Conservation (phyloP, 257 asterid species). For the Sherardia arvensis region DNA sequence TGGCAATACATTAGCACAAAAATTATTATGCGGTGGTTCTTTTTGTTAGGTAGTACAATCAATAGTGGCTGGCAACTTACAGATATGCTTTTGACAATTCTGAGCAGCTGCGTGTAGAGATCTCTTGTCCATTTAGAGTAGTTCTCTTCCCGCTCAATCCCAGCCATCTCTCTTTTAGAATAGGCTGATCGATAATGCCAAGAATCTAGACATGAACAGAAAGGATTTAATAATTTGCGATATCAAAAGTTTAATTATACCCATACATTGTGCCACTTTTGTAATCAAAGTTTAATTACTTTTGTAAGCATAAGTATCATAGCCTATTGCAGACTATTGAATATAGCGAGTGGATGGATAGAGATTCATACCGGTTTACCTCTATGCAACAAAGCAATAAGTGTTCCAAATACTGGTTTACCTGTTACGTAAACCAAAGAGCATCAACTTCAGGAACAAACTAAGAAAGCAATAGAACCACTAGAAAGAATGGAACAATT, state of each 20-base stretch:
- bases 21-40: not conserved
- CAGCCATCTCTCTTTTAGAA: slow-evolving; percentile 90
- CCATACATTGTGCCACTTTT: not conserved
- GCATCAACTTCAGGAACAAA: not conserved
- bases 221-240: not conserved
- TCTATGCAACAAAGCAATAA: slow-evolving; percentile 71
- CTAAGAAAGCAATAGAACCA: not conserved
- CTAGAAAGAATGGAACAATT: not conserved
- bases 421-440: slow-evolving; percentile 30
- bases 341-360: slow-evolving; percentile 8
- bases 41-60: not conserved
- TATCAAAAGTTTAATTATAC: not conserved
- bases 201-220: slow-evolving; percentile 48
- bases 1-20: not conserved
- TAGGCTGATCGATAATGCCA: slow-evolving; percentile 92
- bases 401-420: slow-evolving; percentile 91
- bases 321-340: not conserved
- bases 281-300: no score
- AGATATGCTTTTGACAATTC: slow-evolving; percentile 77
- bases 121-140: slow-evolving; percentile 68
- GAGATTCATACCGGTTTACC: slow-evolving; percentile 75
- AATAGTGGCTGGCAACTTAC: slow-evolving; percentile 32
- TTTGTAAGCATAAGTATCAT: no score
- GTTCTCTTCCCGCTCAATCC: slow-evolving; percentile 72
- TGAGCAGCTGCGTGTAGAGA: slow-evolving; percentile 68